A percentile compares a stretch with the other conserved stretches of the same genome.
Evolutionary conservation across 148 eudicot genomes (phyloP).

Genomic region (Rhododendron griersonianum): DNA sequence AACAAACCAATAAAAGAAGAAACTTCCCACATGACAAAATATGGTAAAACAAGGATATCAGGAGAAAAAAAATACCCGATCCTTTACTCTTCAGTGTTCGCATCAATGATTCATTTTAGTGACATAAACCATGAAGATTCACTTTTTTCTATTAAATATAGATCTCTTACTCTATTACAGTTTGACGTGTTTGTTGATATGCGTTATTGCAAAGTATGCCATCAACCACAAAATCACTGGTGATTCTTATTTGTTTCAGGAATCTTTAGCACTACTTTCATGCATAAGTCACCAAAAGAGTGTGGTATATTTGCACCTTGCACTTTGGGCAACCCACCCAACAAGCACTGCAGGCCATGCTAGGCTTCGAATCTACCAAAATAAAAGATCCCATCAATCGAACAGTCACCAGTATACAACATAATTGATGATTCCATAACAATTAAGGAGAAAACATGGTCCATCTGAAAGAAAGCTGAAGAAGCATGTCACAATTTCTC

Average conservation of each 20-base stretch:
- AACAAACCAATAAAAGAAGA: neutral
- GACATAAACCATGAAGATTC: neutral
- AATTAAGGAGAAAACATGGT: constrained; percentile 1
- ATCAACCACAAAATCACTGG: neutral
- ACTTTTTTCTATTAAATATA: neutral
- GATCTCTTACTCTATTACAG: neutral
- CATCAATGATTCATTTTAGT: neutral
- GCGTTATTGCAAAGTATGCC: neutral
- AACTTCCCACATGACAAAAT: neutral
- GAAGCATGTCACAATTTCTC: neutral
- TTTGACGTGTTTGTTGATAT: neutral
- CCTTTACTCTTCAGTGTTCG: neutral
- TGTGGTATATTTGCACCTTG: constrained; percentile 49
- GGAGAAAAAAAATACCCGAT: neutral
- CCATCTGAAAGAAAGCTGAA: neutral
- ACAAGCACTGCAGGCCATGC: constrained; percentile 98
- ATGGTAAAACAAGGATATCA: neutral
- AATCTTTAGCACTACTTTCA: neutral
- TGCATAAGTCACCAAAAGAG: neutral
- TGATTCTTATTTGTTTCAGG: neutral
- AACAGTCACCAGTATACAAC: neutral
- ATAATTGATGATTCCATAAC: neutral
- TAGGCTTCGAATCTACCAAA: constrained; percentile 75
- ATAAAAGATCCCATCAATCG: constrained; percentile 11
- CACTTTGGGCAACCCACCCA: constrained; percentile 99